Percentiles rank a stretch among this genome's conserved stretches.
These are phyloP conservation scores for Zizania latifolia DNA, from an alignment of 176 grass and related monocot genomes.

Conservation along the genomic window DNA sequence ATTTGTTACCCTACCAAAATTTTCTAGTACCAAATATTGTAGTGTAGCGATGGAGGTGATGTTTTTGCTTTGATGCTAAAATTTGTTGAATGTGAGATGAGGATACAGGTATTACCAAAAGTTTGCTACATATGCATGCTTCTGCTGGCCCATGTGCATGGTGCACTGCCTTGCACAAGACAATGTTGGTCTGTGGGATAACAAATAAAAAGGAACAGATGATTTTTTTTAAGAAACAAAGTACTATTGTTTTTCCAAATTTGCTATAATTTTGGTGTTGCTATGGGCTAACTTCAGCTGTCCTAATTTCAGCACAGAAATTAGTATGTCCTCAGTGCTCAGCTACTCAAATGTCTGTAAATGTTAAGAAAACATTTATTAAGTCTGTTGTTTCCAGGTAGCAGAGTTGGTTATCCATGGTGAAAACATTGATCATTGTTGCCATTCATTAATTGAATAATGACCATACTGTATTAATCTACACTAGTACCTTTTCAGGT, in stretches of 20 bases:
- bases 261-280: background rate
- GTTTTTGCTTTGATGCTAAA: too few species aligned
- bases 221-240: background rate
- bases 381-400: too few species aligned
- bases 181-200: background rate
- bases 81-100: too few species aligned
- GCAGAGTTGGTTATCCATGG: constrained; percentile 5
- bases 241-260: background rate
- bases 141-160: background rate
- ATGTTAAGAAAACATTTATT: background rate
- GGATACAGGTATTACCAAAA: too few species aligned
- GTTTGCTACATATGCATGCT: background rate
- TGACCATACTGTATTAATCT: background rate
- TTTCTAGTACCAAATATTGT: too few species aligned
- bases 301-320: constrained; percentile 4
- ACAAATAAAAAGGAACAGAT: background rate
- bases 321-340: background rate
- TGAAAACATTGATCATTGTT: background rate
- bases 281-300: background rate
- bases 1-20: too few species aligned
- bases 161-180: too few species aligned
- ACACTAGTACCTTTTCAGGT: constrained; percentile 36
- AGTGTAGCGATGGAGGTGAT: too few species aligned
- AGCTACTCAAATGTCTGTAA: background rate
- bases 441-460: background rate